Evolutionary conservation across 805 yeast genomes (phyloP).

Genomic region (Saccharomycopsis babjevae): DNA sequence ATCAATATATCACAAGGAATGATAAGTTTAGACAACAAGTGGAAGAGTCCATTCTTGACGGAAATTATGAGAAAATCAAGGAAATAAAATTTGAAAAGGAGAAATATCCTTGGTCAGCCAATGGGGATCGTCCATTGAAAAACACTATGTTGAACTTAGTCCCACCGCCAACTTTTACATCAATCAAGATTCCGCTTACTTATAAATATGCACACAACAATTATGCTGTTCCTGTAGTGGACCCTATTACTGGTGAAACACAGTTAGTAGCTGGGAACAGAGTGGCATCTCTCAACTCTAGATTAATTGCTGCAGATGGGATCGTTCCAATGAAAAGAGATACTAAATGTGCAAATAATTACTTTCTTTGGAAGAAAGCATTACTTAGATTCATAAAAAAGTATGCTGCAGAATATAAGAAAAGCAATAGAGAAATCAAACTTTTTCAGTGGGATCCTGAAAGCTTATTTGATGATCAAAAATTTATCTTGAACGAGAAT

Average conservation of each 20-base stretch:
- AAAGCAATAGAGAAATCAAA: not conserved
- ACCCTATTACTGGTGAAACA: conserved; percentile 42
- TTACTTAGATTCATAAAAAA: not conserved
- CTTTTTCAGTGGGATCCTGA: not conserved
- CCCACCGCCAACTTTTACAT: conserved; percentile 80
- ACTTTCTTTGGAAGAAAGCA: not conserved
- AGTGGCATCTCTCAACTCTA: conserved; percentile 43
- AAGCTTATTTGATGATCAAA: not conserved
- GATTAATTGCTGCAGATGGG: conserved; percentile 23
- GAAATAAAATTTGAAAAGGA: conserved; percentile 25
- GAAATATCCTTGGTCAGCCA: conserved; percentile 16
- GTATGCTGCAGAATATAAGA: not conserved
- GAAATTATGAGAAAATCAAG: conserved; percentile 34
- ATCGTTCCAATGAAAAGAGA: not conserved
- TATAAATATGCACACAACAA: conserved; percentile 75
- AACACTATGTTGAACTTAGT: conserved; percentile 39
- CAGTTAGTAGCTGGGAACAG: conserved; percentile 36
- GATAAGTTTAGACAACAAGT: conserved; percentile 39
- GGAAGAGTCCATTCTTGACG: conserved; percentile 31
- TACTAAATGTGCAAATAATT: not conserved
- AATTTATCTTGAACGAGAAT: not conserved
- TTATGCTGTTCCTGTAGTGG: conserved; percentile 39
- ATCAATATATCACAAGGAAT: conserved; percentile 58
- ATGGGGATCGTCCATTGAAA: conserved; percentile 4
- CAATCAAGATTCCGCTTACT: conserved; percentile 63